Percentiles rank a stretch among this genome's conserved stretches.
Evolutionary conservation across 2,329 filamentous ascomycete genomes (phyloP).

Genomic region (Botrytis deweyae): DNA sequence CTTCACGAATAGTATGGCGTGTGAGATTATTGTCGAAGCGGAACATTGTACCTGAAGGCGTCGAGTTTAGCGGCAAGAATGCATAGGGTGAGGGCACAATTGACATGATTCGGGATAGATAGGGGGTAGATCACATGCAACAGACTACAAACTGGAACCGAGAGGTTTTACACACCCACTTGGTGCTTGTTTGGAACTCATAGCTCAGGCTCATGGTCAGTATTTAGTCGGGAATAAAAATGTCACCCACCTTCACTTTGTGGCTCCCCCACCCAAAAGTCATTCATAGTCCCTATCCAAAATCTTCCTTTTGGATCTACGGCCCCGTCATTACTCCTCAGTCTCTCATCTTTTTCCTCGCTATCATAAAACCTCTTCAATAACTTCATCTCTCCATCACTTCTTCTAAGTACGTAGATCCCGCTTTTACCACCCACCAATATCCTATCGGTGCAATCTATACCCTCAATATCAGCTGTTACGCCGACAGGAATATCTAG

Average conservation of each 20-base stretch:
- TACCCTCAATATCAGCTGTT: slow-evolving; percentile 74
- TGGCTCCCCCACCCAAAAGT: slow-evolving; percentile 51
- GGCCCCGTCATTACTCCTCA: slow-evolving; percentile 78
- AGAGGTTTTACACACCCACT: neutral
- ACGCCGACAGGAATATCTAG: slow-evolving; percentile 58
- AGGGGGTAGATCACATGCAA: neutral
- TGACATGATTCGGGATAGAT: neutral
- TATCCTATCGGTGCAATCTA: slow-evolving; percentile 63
- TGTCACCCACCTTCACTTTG: slow-evolving; percentile 40
- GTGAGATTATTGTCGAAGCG: slow-evolving; percentile 64
- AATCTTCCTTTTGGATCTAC: slow-evolving; percentile 78
- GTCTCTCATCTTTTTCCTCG: slow-evolving; percentile 42
- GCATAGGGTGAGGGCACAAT: neutral
- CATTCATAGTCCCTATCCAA: slow-evolving; percentile 86
- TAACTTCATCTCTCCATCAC: slow-evolving; percentile 54
- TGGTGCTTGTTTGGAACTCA: neutral
- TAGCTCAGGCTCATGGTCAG: neutral
- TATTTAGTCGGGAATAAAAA: neutral
- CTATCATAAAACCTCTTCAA: slow-evolving; percentile 48
- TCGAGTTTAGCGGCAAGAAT: neutral
- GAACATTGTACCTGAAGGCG: slow-evolving; percentile 63
- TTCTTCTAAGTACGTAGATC: slow-evolving; percentile 72
- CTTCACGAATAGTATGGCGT: slow-evolving; percentile 58
- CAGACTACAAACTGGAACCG: neutral
- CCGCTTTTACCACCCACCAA: slow-evolving; percentile 79